phyloP scores from a whole-genome alignment of 345 rosid genomes.

The Mercurialis annua region DNA sequence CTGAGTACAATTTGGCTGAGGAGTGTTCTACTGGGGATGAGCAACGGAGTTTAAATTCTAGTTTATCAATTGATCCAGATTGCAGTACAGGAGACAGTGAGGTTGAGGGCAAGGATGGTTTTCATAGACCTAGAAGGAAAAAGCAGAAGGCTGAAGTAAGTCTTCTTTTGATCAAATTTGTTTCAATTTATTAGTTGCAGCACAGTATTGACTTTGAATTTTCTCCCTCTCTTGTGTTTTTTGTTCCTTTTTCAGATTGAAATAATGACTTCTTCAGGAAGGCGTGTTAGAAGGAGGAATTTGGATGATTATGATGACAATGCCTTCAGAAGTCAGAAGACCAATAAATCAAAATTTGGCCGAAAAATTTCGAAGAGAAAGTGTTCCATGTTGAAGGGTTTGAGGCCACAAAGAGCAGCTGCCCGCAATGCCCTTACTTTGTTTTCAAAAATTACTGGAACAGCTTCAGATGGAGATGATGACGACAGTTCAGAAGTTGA shows the following conservation, averaged over 20 bases:
- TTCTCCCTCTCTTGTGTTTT: background rate
- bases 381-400: constrained; percentile 62
- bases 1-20: constrained; percentile 87
- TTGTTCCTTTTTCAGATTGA: constrained; percentile 46
- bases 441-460: constrained; percentile 80
- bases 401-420: constrained; percentile 92
- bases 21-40: constrained; percentile 72
- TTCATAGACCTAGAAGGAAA: constrained; percentile 71
- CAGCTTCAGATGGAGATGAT: constrained; percentile 69
- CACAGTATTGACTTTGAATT: constrained; percentile 15
- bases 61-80: constrained; percentile 59
- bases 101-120: constrained; percentile 54
- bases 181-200: background rate
- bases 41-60: constrained; percentile 57
- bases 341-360: constrained; percentile 53
- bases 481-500: constrained; percentile 68
- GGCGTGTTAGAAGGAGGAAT: constrained; percentile 85
- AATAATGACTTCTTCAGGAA: constrained; percentile 86
- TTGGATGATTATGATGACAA: constrained; percentile 67
- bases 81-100: constrained; percentile 62
- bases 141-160: constrained; percentile 68
- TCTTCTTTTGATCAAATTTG: constrained; percentile 5
- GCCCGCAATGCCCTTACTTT: constrained; percentile 87
- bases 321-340: constrained; percentile 38
- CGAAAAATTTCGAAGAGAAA: constrained; percentile 50